Base-by-base conservation (phyloP, 2,329 filamentous ascomycete genomes). In the Ophiocordyceps camponoti-floridani region DNA sequence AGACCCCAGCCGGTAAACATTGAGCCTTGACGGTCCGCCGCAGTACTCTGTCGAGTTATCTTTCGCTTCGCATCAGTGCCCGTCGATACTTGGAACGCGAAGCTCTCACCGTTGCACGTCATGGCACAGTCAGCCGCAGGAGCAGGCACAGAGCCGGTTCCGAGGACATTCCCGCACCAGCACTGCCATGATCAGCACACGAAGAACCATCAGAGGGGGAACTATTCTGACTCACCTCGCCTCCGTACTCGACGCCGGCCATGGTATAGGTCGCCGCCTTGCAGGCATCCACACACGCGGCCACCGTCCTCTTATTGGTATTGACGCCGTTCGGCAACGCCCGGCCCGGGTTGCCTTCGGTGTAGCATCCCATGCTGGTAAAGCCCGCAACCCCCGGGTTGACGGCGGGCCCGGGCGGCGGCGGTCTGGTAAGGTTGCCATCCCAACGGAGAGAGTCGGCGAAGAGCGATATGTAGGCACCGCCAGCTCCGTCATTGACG, bases 391-490 rank as follows among this genome's bases (percentile, higher is more conserved):
- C 58, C 0, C 62, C 62, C 0, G 62, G 61, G 47, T 68, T 68
- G 3, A 62, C 58, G 8, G 51, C 48, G 0, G 61, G 58, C 1
- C 46, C 54, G 2, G 48, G 13, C 1, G 49, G 43, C 1, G 52
- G 43, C 3, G 44, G 51, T 2, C 48, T 51, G 4, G 55, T 57
- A 14, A 45, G 50, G 44, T 58, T 56, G 14, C 55, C 58, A 40
- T 56, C 47, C 44, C 50, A 59, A 8, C 54, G 52, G 1, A 55
- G 33, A 0, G 55, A 50, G 44, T 65, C 61, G 4, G 64, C 65
- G 44, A 71, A 75, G 1, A 74, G 50, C 40, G 66, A 74, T 45
- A 76, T 62, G 54, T 63, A 70, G 7, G 62, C 47, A 30, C 62
- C 60, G 8, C 58, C 58, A 9, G 51, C 54, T 14, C 52, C 53